These are phyloP conservation scores for Panellus pusillus DNA, from an alignment of 768 basidiomycete genomes.

Conservation along the genomic window DNA sequence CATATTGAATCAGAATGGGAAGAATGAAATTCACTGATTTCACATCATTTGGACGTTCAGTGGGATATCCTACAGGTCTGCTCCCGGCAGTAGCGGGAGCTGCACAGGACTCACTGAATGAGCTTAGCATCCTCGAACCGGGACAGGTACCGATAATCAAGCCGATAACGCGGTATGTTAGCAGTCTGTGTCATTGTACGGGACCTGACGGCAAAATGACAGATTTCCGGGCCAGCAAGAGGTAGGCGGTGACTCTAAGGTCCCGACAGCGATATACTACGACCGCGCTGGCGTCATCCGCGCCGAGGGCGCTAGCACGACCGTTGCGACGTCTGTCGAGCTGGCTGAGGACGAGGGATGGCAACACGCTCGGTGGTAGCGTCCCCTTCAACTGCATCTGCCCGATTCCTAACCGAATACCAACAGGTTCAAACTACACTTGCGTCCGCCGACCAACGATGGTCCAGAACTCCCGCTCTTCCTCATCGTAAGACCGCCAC, in stretches of 20 bases:
- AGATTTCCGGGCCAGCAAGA: conserved; percentile 15
- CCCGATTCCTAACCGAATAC: not conserved
- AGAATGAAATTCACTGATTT: too few relatives aligned
- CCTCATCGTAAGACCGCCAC: conserved; percentile 41
- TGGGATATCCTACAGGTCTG: conserved; percentile 16
- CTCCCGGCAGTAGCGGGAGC: conserved; percentile 29
- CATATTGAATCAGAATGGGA: too few relatives aligned
- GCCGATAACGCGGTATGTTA: conserved; percentile 35
- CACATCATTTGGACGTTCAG: too few relatives aligned
- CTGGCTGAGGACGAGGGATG: conserved; percentile 6
- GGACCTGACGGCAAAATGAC: not conserved
- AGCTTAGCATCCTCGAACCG: conserved; percentile 36
- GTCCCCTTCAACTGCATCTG: too few relatives aligned
- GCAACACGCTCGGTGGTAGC: conserved; percentile 9
- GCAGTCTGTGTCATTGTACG: not conserved
- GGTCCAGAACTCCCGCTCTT: conserved; percentile 36
- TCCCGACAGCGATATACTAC: conserved; percentile 20
- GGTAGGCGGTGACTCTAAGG: conserved; percentile 20
- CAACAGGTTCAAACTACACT: conserved; percentile 43
- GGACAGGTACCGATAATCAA: conserved; percentile 33
- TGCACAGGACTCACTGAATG: conserved; percentile 33
- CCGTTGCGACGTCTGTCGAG: not conserved
- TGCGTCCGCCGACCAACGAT: conserved; percentile 33
- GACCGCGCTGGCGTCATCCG: conserved; percentile 9
- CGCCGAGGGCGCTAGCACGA: conserved; percentile 19